phyloP scores from a whole-genome alignment of 129 eudicot species.

The Centrapalus pauciflorus region DNA sequence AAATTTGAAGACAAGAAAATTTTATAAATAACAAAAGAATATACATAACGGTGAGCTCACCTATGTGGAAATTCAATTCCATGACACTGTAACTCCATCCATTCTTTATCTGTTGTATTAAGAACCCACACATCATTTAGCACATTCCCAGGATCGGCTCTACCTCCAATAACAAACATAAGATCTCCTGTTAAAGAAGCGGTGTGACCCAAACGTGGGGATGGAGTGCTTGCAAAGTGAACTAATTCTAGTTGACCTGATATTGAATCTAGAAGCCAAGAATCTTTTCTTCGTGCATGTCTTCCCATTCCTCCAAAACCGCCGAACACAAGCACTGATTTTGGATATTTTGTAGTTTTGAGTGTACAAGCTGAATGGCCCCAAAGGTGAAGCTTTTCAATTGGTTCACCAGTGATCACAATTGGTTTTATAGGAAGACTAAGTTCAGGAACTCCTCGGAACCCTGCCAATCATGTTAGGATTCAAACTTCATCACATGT shows the following conservation, averaged over 20 bases:
- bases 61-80: conserved; percentile 71
- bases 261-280: conserved; percentile 52
- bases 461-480: conserved; percentile 62
- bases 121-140: conserved; percentile 81
- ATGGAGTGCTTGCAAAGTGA: conserved; percentile 41
- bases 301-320: conserved; percentile 98
- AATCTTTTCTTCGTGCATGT: conserved; percentile 82
- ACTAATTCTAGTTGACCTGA: conserved; percentile 45
- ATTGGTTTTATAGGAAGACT: conserved; percentile 38
- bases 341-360: conserved; percentile 17
- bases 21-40: not conserved
- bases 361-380: conserved; percentile 81
- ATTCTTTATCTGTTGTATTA: conserved; percentile 35
- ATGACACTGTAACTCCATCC: conserved; percentile 59
- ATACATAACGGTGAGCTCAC: conserved; percentile 26
- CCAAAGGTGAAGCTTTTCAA: conserved; percentile 87
- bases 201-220: conserved; percentile 90
- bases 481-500: conserved; percentile 41
- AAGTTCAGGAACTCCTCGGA: conserved; percentile 30
- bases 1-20: not conserved
- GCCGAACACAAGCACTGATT: conserved; percentile 66
- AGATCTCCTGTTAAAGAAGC: conserved; percentile 56
- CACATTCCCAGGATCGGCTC: conserved; percentile 85
- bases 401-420: conserved; percentile 54
- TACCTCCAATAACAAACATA: conserved; percentile 87